phyloP scores from a whole-genome alignment of 1,284 basidiomycete genomes.

The Schizophyllum amplum region DNA sequence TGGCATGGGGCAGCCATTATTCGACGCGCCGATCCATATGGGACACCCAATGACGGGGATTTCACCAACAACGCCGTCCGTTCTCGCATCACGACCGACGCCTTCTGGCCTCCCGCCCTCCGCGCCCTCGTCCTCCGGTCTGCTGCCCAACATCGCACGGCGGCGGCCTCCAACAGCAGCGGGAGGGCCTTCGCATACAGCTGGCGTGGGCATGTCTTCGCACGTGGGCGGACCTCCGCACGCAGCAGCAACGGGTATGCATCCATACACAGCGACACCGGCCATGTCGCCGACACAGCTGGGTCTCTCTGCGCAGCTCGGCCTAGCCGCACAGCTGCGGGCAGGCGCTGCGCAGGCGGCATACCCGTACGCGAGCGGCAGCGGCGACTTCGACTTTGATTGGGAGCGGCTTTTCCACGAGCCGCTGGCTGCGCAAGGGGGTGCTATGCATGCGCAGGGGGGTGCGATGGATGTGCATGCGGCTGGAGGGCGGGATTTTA shows the following conservation, averaged over 20 bases:
- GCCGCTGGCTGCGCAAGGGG: conserved; percentile 20
- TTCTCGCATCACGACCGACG: neutral
- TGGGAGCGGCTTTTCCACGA: conserved; percentile 33
- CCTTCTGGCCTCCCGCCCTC: neutral
- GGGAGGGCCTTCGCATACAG: neutral
- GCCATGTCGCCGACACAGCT: conserved; percentile 2
- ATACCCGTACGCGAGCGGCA: neutral
- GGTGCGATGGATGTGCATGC: no score
- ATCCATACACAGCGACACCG: conserved; percentile 6
- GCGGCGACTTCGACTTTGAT: conserved; percentile 9
- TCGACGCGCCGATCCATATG: no score
- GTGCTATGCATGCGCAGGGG: no score
- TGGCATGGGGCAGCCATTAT: no score
- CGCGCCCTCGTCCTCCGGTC: conserved; percentile 1
- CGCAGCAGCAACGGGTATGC: no score
- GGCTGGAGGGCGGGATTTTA: no score
- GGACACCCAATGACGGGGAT: no score
- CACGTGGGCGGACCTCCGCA: no score
- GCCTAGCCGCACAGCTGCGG: neutral
- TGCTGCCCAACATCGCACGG: neutral
- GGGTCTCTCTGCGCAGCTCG: neutral
- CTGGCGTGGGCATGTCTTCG: no score
- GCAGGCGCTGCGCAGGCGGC: conserved; percentile 1
- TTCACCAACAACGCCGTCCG: no score
- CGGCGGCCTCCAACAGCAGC: no score